These are phyloP conservation scores for Mycena sanguinolenta DNA, from an alignment of 768 basidiomycete genomes.

Conservation along the genomic window DNA sequence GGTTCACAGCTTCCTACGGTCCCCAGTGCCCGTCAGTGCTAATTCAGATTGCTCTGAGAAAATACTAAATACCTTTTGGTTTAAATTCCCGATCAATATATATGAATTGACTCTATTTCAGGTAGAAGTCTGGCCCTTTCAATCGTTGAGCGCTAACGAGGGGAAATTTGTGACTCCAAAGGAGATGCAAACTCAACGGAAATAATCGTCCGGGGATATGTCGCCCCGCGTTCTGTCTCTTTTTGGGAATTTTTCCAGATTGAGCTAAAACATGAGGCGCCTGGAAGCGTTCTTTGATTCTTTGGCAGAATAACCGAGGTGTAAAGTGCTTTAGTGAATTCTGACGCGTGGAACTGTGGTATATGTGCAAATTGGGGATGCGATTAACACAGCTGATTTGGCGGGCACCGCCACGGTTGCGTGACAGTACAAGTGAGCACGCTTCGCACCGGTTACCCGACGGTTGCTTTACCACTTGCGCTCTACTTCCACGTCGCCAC, in stretches of 20 bases:
- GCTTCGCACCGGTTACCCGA: neutral
- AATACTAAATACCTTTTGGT: too few relatives aligned
- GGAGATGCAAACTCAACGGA: too few relatives aligned
- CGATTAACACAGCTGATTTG: neutral
- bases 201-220: too few relatives aligned
- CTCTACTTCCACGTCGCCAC: conserved; percentile 3
- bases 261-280: neutral
- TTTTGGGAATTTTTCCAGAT: conserved; percentile 14
- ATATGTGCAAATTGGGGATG: neutral
- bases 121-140: too few relatives aligned
- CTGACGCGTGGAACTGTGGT: neutral
- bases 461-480: neutral
- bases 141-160: too few relatives aligned
- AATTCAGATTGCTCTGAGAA: too few relatives aligned
- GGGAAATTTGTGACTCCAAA: too few relatives aligned
- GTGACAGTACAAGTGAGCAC: conserved; percentile 19
- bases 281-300: too few relatives aligned
- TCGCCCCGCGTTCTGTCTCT: neutral
- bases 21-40: neutral
- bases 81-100: too few relatives aligned
- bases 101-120: too few relatives aligned
- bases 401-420: conserved; percentile 10
- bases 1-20: neutral
- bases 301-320: neutral
- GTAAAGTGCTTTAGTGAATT: neutral